Evolutionary conservation across 805 yeast genomes (phyloP), one percentile per base, ranked within the genome.

Genomic region (Brettanomyces bruxellensis): DNA sequence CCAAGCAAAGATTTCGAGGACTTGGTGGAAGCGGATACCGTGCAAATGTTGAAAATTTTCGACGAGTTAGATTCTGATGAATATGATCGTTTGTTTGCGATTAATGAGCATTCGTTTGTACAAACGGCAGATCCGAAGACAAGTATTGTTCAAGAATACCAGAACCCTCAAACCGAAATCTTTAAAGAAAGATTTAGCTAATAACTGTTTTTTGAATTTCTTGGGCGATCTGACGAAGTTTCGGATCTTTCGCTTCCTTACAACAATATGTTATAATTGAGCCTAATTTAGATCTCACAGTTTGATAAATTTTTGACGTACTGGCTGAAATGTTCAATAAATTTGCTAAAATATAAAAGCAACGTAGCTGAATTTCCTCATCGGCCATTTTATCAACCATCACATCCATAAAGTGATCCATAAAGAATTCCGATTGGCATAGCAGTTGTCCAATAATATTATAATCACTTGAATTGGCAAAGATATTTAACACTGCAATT

Each of bases 381-480:
- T 57, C 53, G 14, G 38, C 14, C 12, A 38, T 34, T 35, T 60
- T 57, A 3, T 44, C 44, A 11, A 46, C 41, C 7, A 61, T 34
- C 3, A 59, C 4, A 6, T 41, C 39, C 8, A 49, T 23, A 18
- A 61, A 28, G 18, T 50, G 51, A 3, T 43, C 35, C n/a, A 55
- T 12, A 36, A 64, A 62, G 8, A 51, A 32, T 5, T 48, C 52
- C 6, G 60, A 57, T 1, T 34, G 36, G 1, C 46, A 40, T 4
- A 66, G 45, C 6, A 55, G 40, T 12, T 40, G 23, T 2, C 59
- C 38, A 7, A 66, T 54, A 36, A 64, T 40, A 24, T 55, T 61
- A 45, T 43, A 62, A 6, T 56, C 60, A 25, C 58, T 48, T 13
- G 60, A 55, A 37, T 58, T 60, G 14, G 66, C 63, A 51, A 66